phyloP scores from a whole-genome alignment of 805 yeast species.

The Hemisphaericaspora nanyangensis region DNA sequence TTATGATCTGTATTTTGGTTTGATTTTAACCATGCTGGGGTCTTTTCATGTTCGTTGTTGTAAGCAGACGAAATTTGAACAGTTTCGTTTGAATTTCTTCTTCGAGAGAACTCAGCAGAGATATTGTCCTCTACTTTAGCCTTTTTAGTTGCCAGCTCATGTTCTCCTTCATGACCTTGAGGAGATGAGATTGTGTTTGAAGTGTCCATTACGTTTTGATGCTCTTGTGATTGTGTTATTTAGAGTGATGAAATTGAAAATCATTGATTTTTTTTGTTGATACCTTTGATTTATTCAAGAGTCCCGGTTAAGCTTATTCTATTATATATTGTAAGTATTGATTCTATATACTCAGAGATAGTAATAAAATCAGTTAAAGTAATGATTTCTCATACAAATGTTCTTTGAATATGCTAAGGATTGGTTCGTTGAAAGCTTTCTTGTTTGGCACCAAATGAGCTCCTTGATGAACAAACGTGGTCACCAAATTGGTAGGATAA shows the following conservation, averaged over 20 bases:
- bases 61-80: slow-evolving; percentile 19
- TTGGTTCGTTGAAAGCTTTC: slow-evolving; percentile 15
- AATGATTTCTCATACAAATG: slow-evolving; percentile 7
- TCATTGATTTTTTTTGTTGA: no score
- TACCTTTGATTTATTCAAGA: no score
- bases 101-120: slow-evolving; percentile 22
- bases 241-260: no score
- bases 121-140: slow-evolving; percentile 11
- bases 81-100: slow-evolving; percentile 6
- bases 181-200: background rate
- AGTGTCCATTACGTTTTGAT: background rate
- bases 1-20: slow-evolving; percentile 20
- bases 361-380: background rate
- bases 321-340: no score
- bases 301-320: no score
- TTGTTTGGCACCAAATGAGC: slow-evolving; percentile 31
- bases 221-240: no score
- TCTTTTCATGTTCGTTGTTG: slow-evolving; percentile 18
- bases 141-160: slow-evolving; percentile 1
- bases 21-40: slow-evolving; percentile 40
- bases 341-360: background rate
- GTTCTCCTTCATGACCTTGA: background rate
- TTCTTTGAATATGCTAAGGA: slow-evolving; percentile 13
- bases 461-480: slow-evolving; percentile 28
- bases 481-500: slow-evolving; percentile 13